phyloP scores from a whole-genome alignment of 352 stramenopile genomes.

The Albugo laibachii region DNA sequence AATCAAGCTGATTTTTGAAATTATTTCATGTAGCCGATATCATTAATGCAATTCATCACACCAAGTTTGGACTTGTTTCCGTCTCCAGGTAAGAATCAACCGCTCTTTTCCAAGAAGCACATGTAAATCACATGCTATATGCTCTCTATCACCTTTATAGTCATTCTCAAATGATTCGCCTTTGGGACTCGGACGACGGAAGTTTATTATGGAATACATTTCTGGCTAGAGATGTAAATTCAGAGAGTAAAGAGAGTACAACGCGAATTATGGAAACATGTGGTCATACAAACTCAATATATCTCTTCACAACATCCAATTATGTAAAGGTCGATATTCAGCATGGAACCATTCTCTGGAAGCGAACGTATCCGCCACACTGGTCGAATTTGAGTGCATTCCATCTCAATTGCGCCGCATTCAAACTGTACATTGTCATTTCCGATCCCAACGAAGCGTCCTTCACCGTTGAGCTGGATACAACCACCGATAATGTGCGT shows the following conservation, averaged over 20 bases:
- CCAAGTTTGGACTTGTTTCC: conserved; percentile 37
- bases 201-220: conserved; percentile 50
- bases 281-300: conserved; percentile 24
- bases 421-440: conserved; percentile 3
- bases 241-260: not conserved
- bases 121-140: not conserved
- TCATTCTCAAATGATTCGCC: conserved; percentile 25
- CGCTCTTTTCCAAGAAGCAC: not conserved
- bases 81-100: conserved; percentile 26
- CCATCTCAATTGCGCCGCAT: not conserved
- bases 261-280: conserved; percentile 18
- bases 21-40: conserved; percentile 17
- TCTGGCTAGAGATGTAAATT: conserved; percentile 3
- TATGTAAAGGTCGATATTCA: conserved; percentile 30
- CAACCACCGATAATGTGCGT: not conserved
- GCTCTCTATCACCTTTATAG: too few species aligned
- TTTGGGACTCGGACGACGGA: conserved; percentile 45
- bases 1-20: not conserved
- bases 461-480: not conserved
- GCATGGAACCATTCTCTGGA: conserved; percentile 25
- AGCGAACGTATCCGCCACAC: conserved; percentile 22
- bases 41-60: conserved; percentile 48
- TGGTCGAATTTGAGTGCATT: conserved; percentile 27
- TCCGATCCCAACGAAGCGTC: conserved; percentile 6
- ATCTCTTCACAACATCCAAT: conserved; percentile 15